Evolutionary conservation across 352 stramenopile genomes (phyloP).

Genomic region (Elongisporangium anandrum): DNA sequence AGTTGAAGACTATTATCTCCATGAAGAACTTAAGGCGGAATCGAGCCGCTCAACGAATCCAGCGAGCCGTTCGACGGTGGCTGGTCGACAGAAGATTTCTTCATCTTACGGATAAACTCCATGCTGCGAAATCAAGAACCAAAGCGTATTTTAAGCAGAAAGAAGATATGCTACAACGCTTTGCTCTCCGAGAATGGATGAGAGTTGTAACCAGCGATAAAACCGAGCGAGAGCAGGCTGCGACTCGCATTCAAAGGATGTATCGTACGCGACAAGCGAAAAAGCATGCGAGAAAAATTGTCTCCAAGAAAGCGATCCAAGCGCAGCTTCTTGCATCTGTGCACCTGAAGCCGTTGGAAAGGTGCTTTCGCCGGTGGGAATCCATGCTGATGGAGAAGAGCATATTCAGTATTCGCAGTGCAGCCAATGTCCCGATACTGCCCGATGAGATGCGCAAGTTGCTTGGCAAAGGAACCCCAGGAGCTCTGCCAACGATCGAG

Average conservation of each 20-base stretch:
- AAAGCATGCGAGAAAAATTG: constrained; percentile 26
- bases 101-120: constrained; percentile 21
- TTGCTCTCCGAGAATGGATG: constrained; percentile 22
- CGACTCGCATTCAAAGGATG: constrained; percentile 39
- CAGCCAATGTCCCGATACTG: constrained; percentile 6
- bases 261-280: constrained; percentile 41
- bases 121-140: neutral
- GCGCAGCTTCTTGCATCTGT: constrained; percentile 34
- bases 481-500: constrained; percentile 33
- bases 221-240: constrained; percentile 18
- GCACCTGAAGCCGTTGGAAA: constrained; percentile 49
- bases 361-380: constrained; percentile 62
- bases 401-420: constrained; percentile 32
- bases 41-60: constrained; percentile 38
- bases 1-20: constrained; percentile 27
- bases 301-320: constrained; percentile 51
- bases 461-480: neutral
- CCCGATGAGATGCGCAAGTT: constrained; percentile 12
- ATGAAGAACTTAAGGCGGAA: constrained; percentile 28
- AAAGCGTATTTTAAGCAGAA: constrained; percentile 14
- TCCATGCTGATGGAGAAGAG: constrained; percentile 39
- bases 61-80: constrained; percentile 35
- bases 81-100: constrained; percentile 39
- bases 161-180: constrained; percentile 4
- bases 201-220: constrained; percentile 7